Evolutionary conservation across 78 protist genomes (phyloP), one percentile per base, ranked within the genome.

Genomic region (Andalucia godoyi): DNA sequence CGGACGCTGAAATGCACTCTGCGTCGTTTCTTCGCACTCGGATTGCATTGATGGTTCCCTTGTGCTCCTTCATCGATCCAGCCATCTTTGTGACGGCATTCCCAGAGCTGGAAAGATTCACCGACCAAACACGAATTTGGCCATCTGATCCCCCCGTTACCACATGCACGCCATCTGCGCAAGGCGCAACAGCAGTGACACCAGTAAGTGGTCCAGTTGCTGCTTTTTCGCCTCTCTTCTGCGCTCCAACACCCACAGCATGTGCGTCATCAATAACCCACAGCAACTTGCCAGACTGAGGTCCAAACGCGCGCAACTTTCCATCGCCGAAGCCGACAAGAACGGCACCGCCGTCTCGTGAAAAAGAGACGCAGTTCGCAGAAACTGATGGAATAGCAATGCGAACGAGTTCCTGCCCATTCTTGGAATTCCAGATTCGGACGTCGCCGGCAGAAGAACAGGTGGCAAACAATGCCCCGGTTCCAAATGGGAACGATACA

Each of bases 241-340:
- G 13, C 13, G 47, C 47, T 43, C 25, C 47, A 43, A 43, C 47
- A 10, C 25, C 47, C 29, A 27, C 58, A 4, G 33, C 37, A 9
- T 8, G 8, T 4, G 4, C 27, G 5, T 7, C 25, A 29, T 10
- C 17, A 15, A 15, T 17, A 9, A 15, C 10, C 21, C 6, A 43
- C 34, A 67, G 9, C 7, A 77, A 60, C 41, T 55, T 67, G 18
- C 90, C 85, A 4, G 81, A 66, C 68, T 84, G 70, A 34, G 90
- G 90, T 8, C 77, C 83, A 27, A 84, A 84, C 27, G 81, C 81
- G 13, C 90, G 76, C 42, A 84, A 46, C 43, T 55, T 58, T 37
- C 85, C 90, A 54, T 85, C 91, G 25, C 34, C 10, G 86, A 85
- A 79, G 1, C 85, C 69, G 2, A 27, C 4, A 34, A 79, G 1